Evolutionary conservation across 352 stramenopile genomes (phyloP).

Genomic region (Globisporangium canariense): DNA sequence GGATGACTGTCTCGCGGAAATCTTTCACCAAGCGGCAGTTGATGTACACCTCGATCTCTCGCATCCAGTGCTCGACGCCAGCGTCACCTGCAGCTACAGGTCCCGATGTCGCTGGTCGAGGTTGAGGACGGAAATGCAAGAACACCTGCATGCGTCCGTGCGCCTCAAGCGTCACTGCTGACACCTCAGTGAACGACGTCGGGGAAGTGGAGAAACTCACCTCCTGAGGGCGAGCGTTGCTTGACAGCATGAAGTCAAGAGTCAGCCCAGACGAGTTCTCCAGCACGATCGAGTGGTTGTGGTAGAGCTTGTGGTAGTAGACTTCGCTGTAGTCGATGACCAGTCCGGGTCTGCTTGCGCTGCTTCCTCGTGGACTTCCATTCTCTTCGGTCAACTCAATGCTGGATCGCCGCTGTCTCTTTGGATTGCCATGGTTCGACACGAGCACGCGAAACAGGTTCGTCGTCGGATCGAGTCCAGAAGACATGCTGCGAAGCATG

Average conservation of each 20-base stretch:
- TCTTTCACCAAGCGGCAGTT: conserved; percentile 87
- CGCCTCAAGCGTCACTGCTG: conserved; percentile 65
- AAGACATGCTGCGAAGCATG: conserved; percentile 77
- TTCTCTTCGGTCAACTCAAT: conserved; percentile 31
- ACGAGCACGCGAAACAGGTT: conserved; percentile 87
- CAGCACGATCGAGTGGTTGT: conserved; percentile 88
- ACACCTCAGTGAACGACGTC: conserved; percentile 82
- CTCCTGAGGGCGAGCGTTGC: conserved; percentile 72
- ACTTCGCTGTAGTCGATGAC: conserved; percentile 85
- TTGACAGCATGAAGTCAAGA: conserved; percentile 86
- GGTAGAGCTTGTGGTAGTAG: conserved; percentile 88
- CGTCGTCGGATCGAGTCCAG: conserved; percentile 53
- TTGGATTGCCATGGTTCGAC: conserved; percentile 62
- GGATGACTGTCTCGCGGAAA: conserved; percentile 80
- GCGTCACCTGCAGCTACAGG: conserved; percentile 6
- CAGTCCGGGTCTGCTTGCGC: conserved; percentile 23
- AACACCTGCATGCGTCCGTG: conserved; percentile 81
- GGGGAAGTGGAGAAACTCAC: conserved; percentile 81
- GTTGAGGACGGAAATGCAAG: conserved; percentile 80
- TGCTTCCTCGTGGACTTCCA: conserved; percentile 16
- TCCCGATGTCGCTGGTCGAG: conserved; percentile 20
- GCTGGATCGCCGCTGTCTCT: conserved; percentile 57
- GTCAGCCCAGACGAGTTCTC: conserved; percentile 83
- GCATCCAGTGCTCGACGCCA: conserved; percentile 55
- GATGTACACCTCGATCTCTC: conserved; percentile 85